Evolutionary conservation across 495 filamentous ascomycete species (phyloP).

Genomic region (Aspergillus heteromorphus): DNA sequence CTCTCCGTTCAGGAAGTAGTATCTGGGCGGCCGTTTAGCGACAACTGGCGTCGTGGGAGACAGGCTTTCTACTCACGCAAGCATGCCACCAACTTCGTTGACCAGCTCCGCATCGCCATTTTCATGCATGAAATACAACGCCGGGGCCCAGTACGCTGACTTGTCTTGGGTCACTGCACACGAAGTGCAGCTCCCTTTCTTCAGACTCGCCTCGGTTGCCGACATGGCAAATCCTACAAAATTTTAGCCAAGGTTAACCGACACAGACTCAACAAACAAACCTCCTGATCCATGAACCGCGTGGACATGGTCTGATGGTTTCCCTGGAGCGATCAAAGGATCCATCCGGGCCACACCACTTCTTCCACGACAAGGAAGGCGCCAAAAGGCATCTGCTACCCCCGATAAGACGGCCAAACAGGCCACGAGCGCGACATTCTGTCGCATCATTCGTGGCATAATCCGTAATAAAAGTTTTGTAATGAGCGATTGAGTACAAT

Average conservation of each 20-base stretch:
- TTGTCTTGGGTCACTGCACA: conserved; percentile 55
- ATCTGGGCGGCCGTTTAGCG: conserved; percentile 39
- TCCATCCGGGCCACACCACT: conserved; percentile 57
- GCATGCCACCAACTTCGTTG: conserved; percentile 51
- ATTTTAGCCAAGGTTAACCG: conserved; percentile 2
- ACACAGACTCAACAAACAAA: conserved; percentile 27
- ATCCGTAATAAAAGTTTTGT: not conserved
- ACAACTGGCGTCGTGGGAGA: not conserved
- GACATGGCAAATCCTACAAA: conserved; percentile 44
- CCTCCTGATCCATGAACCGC: conserved; percentile 49
- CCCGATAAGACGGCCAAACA: conserved; percentile 29
- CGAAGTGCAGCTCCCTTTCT: conserved; percentile 48
- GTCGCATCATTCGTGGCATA: conserved; percentile 18
- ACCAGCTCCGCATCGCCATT: conserved; percentile 54
- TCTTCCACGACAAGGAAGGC: conserved; percentile 70
- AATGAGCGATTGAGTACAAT: conserved; percentile 2
- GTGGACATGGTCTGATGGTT: conserved; percentile 45
- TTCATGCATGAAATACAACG: conserved; percentile 50
- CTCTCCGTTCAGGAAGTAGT: conserved; percentile 65
- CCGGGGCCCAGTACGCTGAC: conserved; percentile 60
- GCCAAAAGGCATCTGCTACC: conserved; percentile 70
- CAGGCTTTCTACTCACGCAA: conserved; percentile 37
- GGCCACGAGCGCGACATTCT: conserved; percentile 23
- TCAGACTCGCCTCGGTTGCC: conserved; percentile 37
- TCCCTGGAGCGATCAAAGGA: conserved; percentile 46